Evolutionary conservation across 371 early-diverging fungal genomes (phyloP).

Genomic region (Entomophthora muscae): DNA sequence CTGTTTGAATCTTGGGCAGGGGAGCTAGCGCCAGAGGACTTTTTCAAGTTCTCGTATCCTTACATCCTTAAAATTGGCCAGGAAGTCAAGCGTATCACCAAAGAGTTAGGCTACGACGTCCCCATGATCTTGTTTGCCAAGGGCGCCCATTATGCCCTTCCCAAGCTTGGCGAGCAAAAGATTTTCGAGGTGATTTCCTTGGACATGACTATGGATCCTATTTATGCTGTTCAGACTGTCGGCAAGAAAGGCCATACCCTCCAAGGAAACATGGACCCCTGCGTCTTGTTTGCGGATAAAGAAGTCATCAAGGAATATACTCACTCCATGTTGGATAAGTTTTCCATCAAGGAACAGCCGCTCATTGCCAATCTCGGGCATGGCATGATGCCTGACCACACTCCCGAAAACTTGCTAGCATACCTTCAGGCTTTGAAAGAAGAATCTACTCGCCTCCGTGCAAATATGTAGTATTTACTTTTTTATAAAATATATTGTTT

Average conservation of each 20-base stretch:
- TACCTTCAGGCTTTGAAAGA: constrained; percentile 12
- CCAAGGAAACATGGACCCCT: constrained; percentile 95
- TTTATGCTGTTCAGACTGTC: constrained; percentile 24
- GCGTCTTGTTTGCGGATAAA: constrained; percentile 49
- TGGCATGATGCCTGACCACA: constrained; percentile 27
- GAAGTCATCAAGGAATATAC: constrained; percentile 59
- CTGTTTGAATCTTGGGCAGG: constrained; percentile 96
- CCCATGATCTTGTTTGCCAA: constrained; percentile 87
- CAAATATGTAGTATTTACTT: not conserved
- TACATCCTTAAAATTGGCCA: constrained; percentile 65
- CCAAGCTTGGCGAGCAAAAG: constrained; percentile 34
- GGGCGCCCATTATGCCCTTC: constrained; percentile 74
- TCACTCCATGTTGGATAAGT: constrained; percentile 62
- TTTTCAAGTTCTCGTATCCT: constrained; percentile 68
- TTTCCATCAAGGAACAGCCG: constrained; percentile 38
- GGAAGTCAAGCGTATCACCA: constrained; percentile 40
- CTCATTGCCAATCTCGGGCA: constrained; percentile 95
- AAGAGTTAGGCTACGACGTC: constrained; percentile 24
- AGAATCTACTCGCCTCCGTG: not conserved
- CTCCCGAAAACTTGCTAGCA: constrained; percentile 10
- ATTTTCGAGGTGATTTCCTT: constrained; percentile 72
- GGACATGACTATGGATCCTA: constrained; percentile 81
- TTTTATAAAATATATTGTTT: too few relatives aligned
- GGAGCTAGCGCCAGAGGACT: constrained; percentile 70
- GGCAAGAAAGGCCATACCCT: constrained; percentile 41